These are phyloP conservation scores for Ophiostoma fasciatum DNA, from an alignment of 2,329 filamentous ascomycete species.

Conservation along the genomic window DNA sequence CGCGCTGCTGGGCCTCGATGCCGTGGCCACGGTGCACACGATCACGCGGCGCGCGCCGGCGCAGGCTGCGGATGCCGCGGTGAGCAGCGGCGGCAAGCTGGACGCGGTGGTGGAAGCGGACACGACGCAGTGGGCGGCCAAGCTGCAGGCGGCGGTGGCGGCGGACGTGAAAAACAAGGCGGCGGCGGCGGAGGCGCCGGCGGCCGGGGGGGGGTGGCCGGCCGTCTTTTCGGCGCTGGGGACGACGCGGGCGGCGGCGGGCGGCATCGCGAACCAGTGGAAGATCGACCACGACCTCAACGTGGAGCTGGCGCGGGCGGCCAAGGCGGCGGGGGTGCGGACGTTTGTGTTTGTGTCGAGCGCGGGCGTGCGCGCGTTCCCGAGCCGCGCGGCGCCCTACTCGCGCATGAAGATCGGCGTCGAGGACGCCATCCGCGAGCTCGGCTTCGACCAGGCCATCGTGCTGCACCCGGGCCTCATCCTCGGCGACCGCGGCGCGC, in stretches of 20 bases:
- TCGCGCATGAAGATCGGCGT: slow-evolving; percentile 73
- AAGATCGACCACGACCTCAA: slow-evolving; percentile 84
- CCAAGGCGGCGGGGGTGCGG: slow-evolving; percentile 55
- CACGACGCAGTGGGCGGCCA: slow-evolving; percentile 50
- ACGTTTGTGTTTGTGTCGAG: slow-evolving; percentile 67
- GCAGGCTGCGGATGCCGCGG: slow-evolving; percentile 33
- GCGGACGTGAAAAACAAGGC: too few relatives aligned
- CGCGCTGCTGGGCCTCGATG: slow-evolving; percentile 39
- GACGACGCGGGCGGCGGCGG: slow-evolving; percentile 63
- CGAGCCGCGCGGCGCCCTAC: slow-evolving; percentile 30
- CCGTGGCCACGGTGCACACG: slow-evolving; percentile 41
- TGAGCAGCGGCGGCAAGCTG: slow-evolving; percentile 47
- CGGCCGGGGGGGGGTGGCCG: too few relatives aligned
- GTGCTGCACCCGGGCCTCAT: slow-evolving; percentile 64
- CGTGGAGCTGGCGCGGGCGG: slow-evolving; percentile 58
- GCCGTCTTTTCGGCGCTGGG: slow-evolving; percentile 67
- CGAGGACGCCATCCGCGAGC: slow-evolving; percentile 57
- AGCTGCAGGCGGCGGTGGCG: slow-evolving; percentile 33
- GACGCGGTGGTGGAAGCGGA: slow-evolving; percentile 53
- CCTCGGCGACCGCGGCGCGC: slow-evolving; percentile 51
- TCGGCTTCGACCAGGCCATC: slow-evolving; percentile 65
- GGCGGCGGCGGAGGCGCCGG: slow-evolving; percentile 36
- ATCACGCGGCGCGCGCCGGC: slow-evolving; percentile 52
- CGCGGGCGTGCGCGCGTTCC: slow-evolving; percentile 28
- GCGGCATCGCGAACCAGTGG: slow-evolving; percentile 64